These are phyloP conservation scores for Penicillium bialowiezense DNA, from an alignment of 495 filamentous ascomycete species.

Conservation along the genomic window DNA sequence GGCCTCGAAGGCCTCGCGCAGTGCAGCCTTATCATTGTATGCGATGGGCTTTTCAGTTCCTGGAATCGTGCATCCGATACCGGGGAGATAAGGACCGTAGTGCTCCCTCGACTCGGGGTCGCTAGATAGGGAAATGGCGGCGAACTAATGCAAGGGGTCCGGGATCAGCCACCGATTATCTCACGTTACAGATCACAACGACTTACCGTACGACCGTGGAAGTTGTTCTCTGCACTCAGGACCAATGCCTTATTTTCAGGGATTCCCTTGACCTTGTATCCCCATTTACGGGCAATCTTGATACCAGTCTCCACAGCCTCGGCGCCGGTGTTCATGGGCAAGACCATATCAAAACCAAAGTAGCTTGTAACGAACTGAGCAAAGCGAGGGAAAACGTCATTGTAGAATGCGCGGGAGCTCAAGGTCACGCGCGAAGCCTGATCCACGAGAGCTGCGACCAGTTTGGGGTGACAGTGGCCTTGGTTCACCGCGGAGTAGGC, in stretches of 20 bases:
- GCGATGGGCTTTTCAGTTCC: conserved; percentile 73
- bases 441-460: conserved; percentile 83
- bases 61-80: conserved; percentile 75
- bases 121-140: conserved; percentile 88
- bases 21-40: conserved; percentile 79
- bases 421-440: conserved; percentile 89
- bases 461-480: conserved; percentile 95
- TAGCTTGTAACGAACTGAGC: conserved; percentile 83
- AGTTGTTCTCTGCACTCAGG: conserved; percentile 85
- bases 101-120: conserved; percentile 95
- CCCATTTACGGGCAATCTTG: conserved; percentile 98
- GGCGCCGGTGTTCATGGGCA: conserved; percentile 98
- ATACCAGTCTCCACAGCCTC: conserved; percentile 98
- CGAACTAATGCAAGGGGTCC: conserved; percentile 61
- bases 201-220: conserved; percentile 91
- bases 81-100: conserved; percentile 93
- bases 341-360: conserved; percentile 97
- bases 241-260: conserved; percentile 80
- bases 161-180: conserved; percentile 10
- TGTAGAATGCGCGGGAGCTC: conserved; percentile 95
- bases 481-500: conserved; percentile 99
- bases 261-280: conserved; percentile 94
- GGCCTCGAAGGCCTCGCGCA: conserved; percentile 73
- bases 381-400: conserved; percentile 97
- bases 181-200: neutral